These are phyloP conservation scores for Starmerella stellata DNA, from an alignment of 805 yeast genomes.

Conservation along the genomic window DNA sequence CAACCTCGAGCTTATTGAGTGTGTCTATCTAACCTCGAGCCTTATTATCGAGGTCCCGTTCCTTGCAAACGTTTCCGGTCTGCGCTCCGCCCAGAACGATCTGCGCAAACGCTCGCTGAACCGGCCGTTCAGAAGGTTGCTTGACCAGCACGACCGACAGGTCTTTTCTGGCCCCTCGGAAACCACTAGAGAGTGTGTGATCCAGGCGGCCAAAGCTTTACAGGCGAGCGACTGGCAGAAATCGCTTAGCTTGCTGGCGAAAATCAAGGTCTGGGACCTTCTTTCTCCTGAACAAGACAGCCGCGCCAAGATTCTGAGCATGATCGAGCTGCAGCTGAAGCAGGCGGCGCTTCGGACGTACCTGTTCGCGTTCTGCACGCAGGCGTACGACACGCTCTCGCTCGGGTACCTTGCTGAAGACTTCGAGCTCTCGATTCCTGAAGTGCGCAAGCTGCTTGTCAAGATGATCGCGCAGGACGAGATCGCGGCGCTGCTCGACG, in stretches of 20 bases:
- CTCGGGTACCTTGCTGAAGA: constrained; percentile 42
- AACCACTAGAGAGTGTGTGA: constrained; percentile 79
- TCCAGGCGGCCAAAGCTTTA: constrained; percentile 79
- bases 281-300: constrained; percentile 44
- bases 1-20: constrained; percentile 83
- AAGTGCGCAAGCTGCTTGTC: constrained; percentile 45
- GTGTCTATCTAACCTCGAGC: constrained; percentile 79
- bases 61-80: constrained; percentile 48
- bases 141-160: constrained; percentile 86
- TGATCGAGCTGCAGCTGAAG: constrained; percentile 65
- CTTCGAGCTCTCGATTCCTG: constrained; percentile 43
- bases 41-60: constrained; percentile 81
- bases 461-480: constrained; percentile 67
- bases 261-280: constrained; percentile 74
- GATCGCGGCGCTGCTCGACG: constrained; percentile 56
- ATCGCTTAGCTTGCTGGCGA: constrained; percentile 50
- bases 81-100: constrained; percentile 25
- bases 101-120: constrained; percentile 48
- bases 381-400: constrained; percentile 55
- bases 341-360: constrained; percentile 85
- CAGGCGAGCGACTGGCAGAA: constrained; percentile 79
- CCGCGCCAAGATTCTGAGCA: constrained; percentile 32
- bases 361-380: constrained; percentile 59
- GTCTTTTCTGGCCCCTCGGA: constrained; percentile 96
- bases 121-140: constrained; percentile 75